Percentiles rank a stretch among this genome's conserved stretches.
phyloP scores from a whole-genome alignment of 768 basidiomycete species.

The Boletus sensibilis region DNA sequence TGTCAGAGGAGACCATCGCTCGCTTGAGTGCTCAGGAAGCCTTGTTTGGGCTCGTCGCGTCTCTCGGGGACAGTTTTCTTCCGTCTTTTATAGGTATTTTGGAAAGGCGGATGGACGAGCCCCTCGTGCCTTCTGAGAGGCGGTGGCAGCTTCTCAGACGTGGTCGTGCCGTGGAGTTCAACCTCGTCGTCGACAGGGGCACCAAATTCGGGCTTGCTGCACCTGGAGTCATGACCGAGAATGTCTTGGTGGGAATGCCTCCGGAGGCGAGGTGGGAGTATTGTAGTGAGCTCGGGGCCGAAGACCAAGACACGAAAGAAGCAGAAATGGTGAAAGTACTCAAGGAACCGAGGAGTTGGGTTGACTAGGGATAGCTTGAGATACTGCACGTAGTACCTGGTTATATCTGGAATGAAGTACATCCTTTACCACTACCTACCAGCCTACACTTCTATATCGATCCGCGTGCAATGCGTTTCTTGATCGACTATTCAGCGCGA shows the following conservation, averaged over 20 bases:
- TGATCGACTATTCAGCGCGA: not conserved
- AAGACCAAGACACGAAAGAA: conserved; percentile 48
- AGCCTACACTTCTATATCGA: not conserved
- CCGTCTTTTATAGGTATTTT: conserved; percentile 49
- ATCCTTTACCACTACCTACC: no score
- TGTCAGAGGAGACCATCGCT: not conserved
- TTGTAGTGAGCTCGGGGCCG: conserved; percentile 49
- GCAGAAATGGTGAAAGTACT: conserved; percentile 51
- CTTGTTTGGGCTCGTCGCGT: conserved; percentile 45
- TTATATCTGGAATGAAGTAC: no score
- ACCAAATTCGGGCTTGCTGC: conserved; percentile 64
- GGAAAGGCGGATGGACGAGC: conserved; percentile 35
- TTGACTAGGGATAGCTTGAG: not conserved
- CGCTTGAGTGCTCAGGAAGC: conserved; percentile 32
- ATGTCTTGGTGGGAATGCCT: conserved; percentile 64
- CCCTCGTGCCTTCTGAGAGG: conserved; percentile 23
- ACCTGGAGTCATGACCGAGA: conserved; percentile 61
- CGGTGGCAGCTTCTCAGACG: conserved; percentile 55
- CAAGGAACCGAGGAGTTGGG: conserved; percentile 26
- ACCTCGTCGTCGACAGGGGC: conserved; percentile 65
- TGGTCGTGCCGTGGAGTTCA: conserved; percentile 59
- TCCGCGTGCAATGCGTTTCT: no score
- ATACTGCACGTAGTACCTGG: not conserved
- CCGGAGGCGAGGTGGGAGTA: conserved; percentile 72
- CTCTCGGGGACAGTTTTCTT: conserved; percentile 44